Evolutionary conservation across 2,329 filamentous ascomycete genomes (phyloP).

Genomic region (Paecilomyces dactylethromorphus): DNA sequence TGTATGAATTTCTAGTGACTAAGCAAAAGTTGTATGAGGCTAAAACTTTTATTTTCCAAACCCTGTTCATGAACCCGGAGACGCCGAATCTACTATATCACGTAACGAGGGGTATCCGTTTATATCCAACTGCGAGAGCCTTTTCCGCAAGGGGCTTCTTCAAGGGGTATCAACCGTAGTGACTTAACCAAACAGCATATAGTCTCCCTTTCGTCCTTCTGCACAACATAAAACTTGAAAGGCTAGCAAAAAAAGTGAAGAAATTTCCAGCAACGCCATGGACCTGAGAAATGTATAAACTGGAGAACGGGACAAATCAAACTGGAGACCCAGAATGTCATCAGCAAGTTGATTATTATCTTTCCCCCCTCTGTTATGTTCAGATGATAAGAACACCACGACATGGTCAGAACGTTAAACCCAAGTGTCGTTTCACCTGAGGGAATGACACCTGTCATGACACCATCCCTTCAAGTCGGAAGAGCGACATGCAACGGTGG

Average conservation of each 20-base stretch:
- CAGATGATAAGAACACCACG: neutral
- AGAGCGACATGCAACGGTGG: neutral
- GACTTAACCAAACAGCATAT: neutral
- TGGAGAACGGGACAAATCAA: neutral
- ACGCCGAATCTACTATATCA: neutral
- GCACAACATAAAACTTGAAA: neutral
- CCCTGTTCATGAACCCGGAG: neutral
- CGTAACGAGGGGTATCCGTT: neutral
- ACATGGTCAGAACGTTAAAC: neutral
- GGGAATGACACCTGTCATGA: neutral
- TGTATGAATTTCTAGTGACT: neutral
- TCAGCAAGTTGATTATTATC: neutral
- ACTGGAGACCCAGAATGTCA: neutral
- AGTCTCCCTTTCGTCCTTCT: neutral
- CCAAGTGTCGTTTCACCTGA: neutral
- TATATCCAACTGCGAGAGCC: neutral
- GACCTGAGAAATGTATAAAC: neutral
- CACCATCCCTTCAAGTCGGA: neutral
- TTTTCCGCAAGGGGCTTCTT: neutral
- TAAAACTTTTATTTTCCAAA: neutral
- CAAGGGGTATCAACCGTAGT: neutral
- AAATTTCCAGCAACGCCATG: neutral
- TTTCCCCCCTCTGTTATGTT: neutral
- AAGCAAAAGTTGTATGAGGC: neutral
- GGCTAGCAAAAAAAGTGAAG: neutral